These are phyloP conservation scores for Ogataea nitratoaversa DNA, from an alignment of 805 yeast genomes.

Conservation along the genomic window DNA sequence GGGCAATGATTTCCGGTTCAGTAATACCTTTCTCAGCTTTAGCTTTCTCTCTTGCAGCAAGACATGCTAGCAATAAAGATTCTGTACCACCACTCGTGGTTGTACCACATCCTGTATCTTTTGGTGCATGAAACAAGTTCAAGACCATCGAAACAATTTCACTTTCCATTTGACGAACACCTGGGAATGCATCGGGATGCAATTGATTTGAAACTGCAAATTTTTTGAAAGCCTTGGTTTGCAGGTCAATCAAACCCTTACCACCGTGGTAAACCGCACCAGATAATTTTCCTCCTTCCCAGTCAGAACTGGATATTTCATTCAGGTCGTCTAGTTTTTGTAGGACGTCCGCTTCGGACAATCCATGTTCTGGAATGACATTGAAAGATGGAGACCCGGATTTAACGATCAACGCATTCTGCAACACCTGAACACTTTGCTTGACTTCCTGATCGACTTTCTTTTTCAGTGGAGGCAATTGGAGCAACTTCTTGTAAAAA, in stretches of 20 bases:
- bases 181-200: constrained; percentile 97
- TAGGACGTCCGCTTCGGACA: constrained; percentile 42
- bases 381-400: constrained; percentile 40
- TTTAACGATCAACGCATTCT: constrained; percentile 53
- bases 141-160: constrained; percentile 93
- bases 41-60: constrained; percentile 83
- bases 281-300: constrained; percentile 82
- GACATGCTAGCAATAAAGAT: constrained; percentile 77
- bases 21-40: constrained; percentile 51
- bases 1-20: constrained; percentile 84
- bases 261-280: constrained; percentile 99
- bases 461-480: constrained; percentile 35
- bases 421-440: constrained; percentile 45
- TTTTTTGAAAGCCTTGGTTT: constrained; percentile 68
- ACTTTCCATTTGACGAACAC: constrained; percentile 92
- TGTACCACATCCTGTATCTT: constrained; percentile 61
- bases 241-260: constrained; percentile 64
- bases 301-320: constrained; percentile 55
- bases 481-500: constrained; percentile 13
- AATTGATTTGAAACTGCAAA: constrained; percentile 89
- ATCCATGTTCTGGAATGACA: constrained; percentile 57
- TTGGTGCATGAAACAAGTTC: constrained; percentile 76
- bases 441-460: constrained; percentile 60
- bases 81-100: constrained; percentile 96
- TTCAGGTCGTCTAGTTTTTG: constrained; percentile 48